Evolutionary conservation across 495 filamentous ascomycete species (phyloP), one percentile per base, ranked within the genome.

Genomic region (Aspergillus ellipticus): DNA sequence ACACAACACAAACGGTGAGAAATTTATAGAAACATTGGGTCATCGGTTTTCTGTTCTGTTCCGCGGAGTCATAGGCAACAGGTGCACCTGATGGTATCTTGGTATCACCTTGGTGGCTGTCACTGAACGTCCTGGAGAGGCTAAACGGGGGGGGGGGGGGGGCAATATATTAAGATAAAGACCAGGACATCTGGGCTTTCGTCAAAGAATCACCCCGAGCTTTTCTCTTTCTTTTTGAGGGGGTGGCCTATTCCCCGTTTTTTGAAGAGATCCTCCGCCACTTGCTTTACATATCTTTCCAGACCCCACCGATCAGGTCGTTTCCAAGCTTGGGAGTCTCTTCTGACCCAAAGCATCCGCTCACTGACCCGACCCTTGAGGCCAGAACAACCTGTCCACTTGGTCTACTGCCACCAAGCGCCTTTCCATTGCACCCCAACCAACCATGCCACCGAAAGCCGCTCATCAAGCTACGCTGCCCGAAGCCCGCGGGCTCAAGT

Each of bases 401-500:
- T 35, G n/a, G 0, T 33, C 11, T 42, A 35, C n/a, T n/a, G 2
- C 35, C n/a, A 33, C 7, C 22, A 28, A 49, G 24, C 15, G 24
- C 3, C 4, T 22, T 42, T 11, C 39, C 29, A 54, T 46, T 33
- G 48, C 51, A 58, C 2, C 21, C 8, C 7, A 37, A 17, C 31
- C 28, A 49, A 50, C 45, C 6, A 75, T 72, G 70, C 56, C 66
- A 3, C 58, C 66, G n/a, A 73, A 67, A 33, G 43, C 31, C 37
- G 51, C 51, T 16, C 64, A 69, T 45, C 63, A 70, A 46, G 52
- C 22, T 41, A 46, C 65, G 16, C 56, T 76, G 29, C 73, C 71
- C 28, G 73, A 76, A 57, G 66, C 64, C 24, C 64, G 67, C 47
- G 73, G 72, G n/a, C 58, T 76, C 33, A 67, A 60, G 51, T 76